A percentile compares a stretch with the other conserved stretches of the same genome.
Conservation (phyloP, 371 early-diverging fungal genomes). For the Enterocytospora artemiae region DNA sequence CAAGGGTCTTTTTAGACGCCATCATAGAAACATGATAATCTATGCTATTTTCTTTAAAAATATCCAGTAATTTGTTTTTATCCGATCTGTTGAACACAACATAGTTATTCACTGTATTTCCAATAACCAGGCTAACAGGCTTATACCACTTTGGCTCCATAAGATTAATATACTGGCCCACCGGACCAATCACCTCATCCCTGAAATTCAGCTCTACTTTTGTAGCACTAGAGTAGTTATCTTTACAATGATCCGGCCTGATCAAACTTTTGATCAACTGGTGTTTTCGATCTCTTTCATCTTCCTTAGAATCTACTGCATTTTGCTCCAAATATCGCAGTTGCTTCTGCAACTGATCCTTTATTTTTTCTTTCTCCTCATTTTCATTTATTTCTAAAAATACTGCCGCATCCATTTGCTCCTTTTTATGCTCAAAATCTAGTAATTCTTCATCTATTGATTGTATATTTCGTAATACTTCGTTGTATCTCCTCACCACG, state of each 20-base stretch:
- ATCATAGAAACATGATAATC: conserved; percentile 27
- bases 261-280: conserved; percentile 21
- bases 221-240: no score
- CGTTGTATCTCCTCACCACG: conserved; percentile 2
- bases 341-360: conserved; percentile 40
- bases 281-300: conserved; percentile 1
- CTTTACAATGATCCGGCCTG: background rate
- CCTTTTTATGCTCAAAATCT: conserved; percentile 16
- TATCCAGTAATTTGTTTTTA: conserved; percentile 23
- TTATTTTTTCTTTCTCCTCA: conserved; percentile 3
- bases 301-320: conserved; percentile 1
- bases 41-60: conserved; percentile 43
- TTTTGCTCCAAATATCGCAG: conserved; percentile 27
- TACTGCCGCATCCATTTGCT: background rate
- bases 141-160: conserved; percentile 55
- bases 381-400: conserved; percentile 14
- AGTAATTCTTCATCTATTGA: conserved; percentile 4
- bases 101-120: conserved; percentile 41
- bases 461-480: background rate
- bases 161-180: conserved; percentile 43
- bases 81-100: conserved; percentile 50
- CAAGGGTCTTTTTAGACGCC: conserved; percentile 9
- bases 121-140: conserved; percentile 46
- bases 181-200: conserved; percentile 51
- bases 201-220: conserved; percentile 26